A percentile compares a stretch with the other conserved stretches of the same genome.
Conservation (phyloP, 805 yeast species). For the Yamadazyma scolyti region DNA sequence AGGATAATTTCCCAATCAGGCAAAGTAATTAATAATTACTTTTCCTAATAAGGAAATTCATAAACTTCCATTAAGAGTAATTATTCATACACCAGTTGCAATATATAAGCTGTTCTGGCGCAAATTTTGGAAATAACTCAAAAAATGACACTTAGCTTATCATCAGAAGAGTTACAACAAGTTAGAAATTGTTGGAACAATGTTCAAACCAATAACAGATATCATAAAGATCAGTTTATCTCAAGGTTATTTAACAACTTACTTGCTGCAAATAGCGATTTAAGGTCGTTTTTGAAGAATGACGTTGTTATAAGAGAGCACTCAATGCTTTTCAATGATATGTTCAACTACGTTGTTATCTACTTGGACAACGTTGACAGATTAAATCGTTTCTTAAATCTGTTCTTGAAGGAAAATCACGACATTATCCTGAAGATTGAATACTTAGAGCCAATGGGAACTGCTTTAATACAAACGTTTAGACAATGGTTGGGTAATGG, state of each 20-base stretch:
- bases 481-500: constrained; percentile 31
- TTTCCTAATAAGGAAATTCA: constrained; percentile 8
- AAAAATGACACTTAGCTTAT: constrained; percentile 12
- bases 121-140: not conserved
- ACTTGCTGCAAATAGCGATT: constrained; percentile 24
- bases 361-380: constrained; percentile 25
- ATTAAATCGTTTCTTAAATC: constrained; percentile 30
- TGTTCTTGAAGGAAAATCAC: constrained; percentile 29
- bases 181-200: constrained; percentile 33
- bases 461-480: constrained; percentile 33
- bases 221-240: constrained; percentile 27
- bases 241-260: constrained; percentile 31
- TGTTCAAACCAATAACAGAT: constrained; percentile 23
- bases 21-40: too few relatives aligned
- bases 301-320: constrained; percentile 24
- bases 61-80: not conserved
- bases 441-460: constrained; percentile 43
- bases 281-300: constrained; percentile 19
- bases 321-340: constrained; percentile 31
- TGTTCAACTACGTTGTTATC: constrained; percentile 27
- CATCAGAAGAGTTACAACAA: constrained; percentile 8
- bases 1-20: too few relatives aligned
- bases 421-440: constrained; percentile 19
- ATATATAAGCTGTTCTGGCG: not conserved
- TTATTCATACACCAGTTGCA: not conserved